A percentile compares a stretch with the other conserved stretches of the same genome.
Evolutionary conservation across 768 basidiomycete genomes (phyloP).

Genomic region (Tylopilus sp.): DNA sequence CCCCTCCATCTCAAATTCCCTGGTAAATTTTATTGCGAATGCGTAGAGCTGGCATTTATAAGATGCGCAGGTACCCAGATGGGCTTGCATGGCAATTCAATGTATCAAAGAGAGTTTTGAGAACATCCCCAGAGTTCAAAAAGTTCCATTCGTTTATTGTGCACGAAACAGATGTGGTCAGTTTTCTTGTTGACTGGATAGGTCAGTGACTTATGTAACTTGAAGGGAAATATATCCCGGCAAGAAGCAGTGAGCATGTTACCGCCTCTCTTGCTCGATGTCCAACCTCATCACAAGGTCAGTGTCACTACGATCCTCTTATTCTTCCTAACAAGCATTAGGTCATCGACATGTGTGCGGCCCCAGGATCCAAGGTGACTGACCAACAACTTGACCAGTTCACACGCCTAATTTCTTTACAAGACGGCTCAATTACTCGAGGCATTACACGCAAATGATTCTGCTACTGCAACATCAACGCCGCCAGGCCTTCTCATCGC

Average conservation of each 20-base stretch:
- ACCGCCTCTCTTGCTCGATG: slow-evolving; percentile 92
- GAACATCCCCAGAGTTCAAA: slow-evolving; percentile 87
- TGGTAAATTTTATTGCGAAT: slow-evolving; percentile 51
- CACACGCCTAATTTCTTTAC: neutral
- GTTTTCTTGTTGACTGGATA: slow-evolving; percentile 27
- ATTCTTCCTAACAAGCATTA: slow-evolving; percentile 23
- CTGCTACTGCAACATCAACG: slow-evolving; percentile 56
- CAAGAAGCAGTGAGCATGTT: slow-evolving; percentile 99
- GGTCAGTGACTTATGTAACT: neutral
- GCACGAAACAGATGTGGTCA: slow-evolving; percentile 94
- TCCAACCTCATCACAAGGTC: slow-evolving; percentile 87
- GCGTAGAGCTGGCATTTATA: neutral
- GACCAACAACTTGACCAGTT: neutral
- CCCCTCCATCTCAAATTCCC: slow-evolving; percentile 78
- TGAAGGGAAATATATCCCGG: slow-evolving; percentile 88
- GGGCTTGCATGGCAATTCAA: slow-evolving; percentile 97
- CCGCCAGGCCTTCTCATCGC: slow-evolving; percentile 89
- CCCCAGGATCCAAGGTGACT: slow-evolving; percentile 89
- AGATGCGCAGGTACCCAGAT: slow-evolving; percentile 74
- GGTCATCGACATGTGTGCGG: slow-evolving; percentile 98
- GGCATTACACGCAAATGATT: slow-evolving; percentile 82
- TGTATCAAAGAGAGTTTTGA: slow-evolving; percentile 81
- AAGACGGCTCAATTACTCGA: slow-evolving; percentile 96
- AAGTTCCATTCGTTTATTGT: slow-evolving; percentile 96
- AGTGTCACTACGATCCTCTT: slow-evolving; percentile 17